A percentile compares a stretch with the other conserved stretches of the same genome.
Conservation (phyloP, 140 eudicot species). For the Anethum foeniculum region DNA sequence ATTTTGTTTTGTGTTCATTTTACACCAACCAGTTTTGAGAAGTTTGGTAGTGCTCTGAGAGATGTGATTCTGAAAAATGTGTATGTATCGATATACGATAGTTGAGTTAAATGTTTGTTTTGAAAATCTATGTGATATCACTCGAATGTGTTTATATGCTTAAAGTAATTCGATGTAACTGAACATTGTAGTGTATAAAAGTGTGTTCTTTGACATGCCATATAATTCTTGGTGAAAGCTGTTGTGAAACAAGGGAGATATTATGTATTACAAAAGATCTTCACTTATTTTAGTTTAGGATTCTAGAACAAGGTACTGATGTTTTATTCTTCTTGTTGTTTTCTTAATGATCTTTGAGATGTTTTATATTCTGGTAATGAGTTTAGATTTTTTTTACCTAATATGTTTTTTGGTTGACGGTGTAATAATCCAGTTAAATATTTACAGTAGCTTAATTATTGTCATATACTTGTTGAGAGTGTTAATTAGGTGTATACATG, state of each 20-base stretch:
- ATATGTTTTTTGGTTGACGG: neutral
- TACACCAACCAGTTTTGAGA: neutral
- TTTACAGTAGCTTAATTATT: neutral
- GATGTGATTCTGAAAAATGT: neutral
- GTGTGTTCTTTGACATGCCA: neutral
- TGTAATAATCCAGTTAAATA: neutral
- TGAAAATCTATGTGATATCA: neutral
- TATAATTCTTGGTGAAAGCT: neutral
- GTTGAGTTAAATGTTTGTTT: neutral
- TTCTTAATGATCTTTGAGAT: neutral
- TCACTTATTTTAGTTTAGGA: neutral
- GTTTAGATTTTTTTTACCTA: neutral
- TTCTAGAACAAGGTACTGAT: neutral
- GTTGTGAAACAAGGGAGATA: neutral
- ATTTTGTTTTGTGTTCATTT: neutral
- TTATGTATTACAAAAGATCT: neutral
- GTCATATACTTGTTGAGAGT: neutral
- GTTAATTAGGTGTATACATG: neutral
- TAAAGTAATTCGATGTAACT: neutral
- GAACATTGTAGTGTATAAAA: neutral
- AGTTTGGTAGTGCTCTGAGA: neutral
- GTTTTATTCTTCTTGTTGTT: neutral
- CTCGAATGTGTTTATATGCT: neutral
- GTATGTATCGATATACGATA: neutral
- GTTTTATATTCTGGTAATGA: neutral